phyloP scores from a whole-genome alignment of 257 asterid genomes.

The Catharanthus roseus region DNA sequence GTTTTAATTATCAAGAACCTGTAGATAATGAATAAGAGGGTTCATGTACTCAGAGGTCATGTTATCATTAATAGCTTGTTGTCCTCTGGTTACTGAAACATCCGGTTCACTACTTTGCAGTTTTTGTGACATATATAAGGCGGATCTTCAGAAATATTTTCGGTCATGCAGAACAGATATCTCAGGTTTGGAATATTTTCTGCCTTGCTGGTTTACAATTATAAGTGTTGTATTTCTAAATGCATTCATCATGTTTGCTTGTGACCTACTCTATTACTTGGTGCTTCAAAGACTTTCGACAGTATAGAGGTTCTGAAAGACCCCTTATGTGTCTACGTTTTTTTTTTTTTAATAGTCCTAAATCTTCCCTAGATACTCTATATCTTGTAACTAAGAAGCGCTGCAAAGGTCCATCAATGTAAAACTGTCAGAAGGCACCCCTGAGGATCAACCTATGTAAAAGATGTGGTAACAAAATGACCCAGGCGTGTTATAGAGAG shows the following conservation, averaged over 20 bases:
- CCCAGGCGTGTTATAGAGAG: neutral
- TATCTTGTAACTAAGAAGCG: neutral
- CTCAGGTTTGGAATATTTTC: slow-evolving; percentile 53
- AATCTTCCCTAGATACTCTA: neutral
- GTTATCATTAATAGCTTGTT: neutral
- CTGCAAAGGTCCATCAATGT: neutral
- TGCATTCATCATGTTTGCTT: neutral
- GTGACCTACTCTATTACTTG: neutral
- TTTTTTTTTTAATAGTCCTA: neutral
- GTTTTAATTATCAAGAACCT: neutral
- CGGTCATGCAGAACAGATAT: slow-evolving; percentile 77
- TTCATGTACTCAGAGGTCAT: too few species aligned
- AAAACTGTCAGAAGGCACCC: neutral
- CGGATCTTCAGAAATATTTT: slow-evolving; percentile 84
- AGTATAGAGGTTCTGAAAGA: neutral
- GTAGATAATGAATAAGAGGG: neutral
- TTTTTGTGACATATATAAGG: slow-evolving; percentile 67
- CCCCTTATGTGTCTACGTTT: too few species aligned
- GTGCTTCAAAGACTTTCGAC: neutral
- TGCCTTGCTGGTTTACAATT: neutral
- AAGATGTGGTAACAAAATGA: neutral
- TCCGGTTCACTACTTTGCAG: slow-evolving; percentile 38
- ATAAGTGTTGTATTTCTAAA: neutral
- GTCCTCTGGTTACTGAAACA: slow-evolving; percentile 7
- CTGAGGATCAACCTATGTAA: neutral